Evolutionary conservation across 2,329 filamentous ascomycete species (phyloP).

Genomic region (Massarina eburnea): DNA sequence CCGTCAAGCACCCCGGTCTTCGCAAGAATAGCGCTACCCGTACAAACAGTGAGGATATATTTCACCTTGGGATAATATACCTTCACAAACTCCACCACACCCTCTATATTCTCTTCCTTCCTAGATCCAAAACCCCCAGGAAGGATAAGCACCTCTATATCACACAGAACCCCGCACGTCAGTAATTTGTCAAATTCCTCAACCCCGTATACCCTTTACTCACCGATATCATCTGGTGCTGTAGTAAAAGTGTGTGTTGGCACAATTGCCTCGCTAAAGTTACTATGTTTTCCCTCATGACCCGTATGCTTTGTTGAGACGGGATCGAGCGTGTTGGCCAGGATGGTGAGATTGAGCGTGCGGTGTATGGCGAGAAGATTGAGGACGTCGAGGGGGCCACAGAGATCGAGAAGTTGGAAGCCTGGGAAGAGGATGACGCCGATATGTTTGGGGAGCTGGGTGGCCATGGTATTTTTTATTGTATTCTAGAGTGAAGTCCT

Average conservation of each 20-base stretch:
- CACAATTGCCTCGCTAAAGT: slow-evolving; percentile 43
- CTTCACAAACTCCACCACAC: slow-evolving; percentile 51
- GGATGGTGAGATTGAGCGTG: slow-evolving; percentile 34
- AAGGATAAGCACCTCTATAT: slow-evolving; percentile 57
- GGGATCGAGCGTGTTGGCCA: slow-evolving; percentile 37
- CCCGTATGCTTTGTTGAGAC: slow-evolving; percentile 31
- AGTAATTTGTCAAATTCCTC: background rate
- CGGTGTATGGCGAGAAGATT: slow-evolving; percentile 36
- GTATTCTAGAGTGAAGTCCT: slow-evolving; percentile 1
- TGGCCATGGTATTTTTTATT: slow-evolving; percentile 3
- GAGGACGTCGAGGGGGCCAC: slow-evolving; percentile 52
- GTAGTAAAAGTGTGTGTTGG: slow-evolving; percentile 59
- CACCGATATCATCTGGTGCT: slow-evolving; percentile 55
- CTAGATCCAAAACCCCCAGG: slow-evolving; percentile 62
- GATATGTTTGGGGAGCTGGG: slow-evolving; percentile 27
- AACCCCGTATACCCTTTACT: slow-evolving; percentile 56
- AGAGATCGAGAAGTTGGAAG: slow-evolving; percentile 42
- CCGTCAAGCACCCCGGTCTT: slow-evolving; percentile 63
- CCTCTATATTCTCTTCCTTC: slow-evolving; percentile 28
- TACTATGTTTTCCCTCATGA: slow-evolving; percentile 16
- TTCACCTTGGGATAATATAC: slow-evolving; percentile 44
- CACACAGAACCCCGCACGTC: background rate
- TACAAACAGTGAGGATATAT: slow-evolving; percentile 63
- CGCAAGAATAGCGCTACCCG: slow-evolving; percentile 62
- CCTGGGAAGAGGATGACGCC: slow-evolving; percentile 41